Evolutionary conservation across 2,329 filamentous ascomycete species (phyloP).

Genomic region (Phialemonium atrogriseum): DNA sequence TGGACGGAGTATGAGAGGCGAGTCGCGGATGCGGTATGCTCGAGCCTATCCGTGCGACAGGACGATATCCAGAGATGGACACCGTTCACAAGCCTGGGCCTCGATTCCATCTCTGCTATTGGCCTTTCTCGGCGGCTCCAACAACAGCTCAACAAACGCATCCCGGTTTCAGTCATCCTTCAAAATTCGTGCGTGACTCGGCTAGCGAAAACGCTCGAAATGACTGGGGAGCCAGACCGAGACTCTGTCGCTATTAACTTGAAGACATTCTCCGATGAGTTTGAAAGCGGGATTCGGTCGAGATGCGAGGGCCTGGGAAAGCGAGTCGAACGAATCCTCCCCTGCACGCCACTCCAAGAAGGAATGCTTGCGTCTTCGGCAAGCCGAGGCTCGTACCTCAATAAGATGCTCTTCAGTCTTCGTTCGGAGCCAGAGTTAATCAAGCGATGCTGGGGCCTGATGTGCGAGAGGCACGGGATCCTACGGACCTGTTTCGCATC

Average conservation of each 20-base stretch:
- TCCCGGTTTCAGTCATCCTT: constrained; percentile 64
- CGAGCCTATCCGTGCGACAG: constrained; percentile 36
- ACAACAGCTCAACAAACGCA: constrained; percentile 29
- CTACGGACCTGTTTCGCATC: constrained; percentile 67
- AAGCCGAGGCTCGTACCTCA: constrained; percentile 54
- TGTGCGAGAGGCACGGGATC: constrained; percentile 63
- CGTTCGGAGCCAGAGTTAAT: constrained; percentile 40
- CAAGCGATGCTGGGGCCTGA: constrained; percentile 49
- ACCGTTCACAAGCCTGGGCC: constrained; percentile 68
- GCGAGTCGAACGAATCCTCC: constrained; percentile 50
- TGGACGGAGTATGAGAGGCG: constrained; percentile 48
- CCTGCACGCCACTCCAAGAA: constrained; percentile 82
- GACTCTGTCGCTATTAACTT: too few species aligned
- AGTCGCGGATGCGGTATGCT: constrained; percentile 47
- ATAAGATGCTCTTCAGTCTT: constrained; percentile 60
- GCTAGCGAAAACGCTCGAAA: constrained; percentile 34
- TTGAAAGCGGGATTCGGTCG: constrained; percentile 20
- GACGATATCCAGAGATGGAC: constrained; percentile 50
- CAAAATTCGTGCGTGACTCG: constrained; percentile 57
- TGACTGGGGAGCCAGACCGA: not conserved
- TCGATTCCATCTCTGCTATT: constrained; percentile 81
- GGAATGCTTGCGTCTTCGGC: constrained; percentile 64
- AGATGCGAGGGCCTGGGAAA: constrained; percentile 22
- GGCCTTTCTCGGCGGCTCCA: constrained; percentile 52
- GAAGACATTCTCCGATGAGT: constrained; percentile 12